Evolutionary conservation across 305 asterid species (phyloP).

Genomic region (Euphrasia arctica): DNA sequence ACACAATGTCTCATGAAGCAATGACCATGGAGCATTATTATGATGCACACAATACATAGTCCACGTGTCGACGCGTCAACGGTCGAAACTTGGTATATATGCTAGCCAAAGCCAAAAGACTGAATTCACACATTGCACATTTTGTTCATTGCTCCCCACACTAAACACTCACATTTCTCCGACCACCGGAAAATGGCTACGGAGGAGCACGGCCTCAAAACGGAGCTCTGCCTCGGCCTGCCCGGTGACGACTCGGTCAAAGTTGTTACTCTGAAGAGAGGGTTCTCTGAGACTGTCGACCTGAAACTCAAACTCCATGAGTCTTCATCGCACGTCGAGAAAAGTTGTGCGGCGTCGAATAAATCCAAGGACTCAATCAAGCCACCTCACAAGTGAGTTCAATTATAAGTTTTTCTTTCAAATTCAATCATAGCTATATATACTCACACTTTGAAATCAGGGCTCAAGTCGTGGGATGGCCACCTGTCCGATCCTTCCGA

Average conservation of each 20-base stretch:
- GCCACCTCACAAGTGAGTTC: conserved; percentile 81
- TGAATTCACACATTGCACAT: neutral
- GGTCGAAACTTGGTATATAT: conserved; percentile 29
- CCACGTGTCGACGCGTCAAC: conserved; percentile 37
- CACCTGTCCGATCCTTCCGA: conserved; percentile 84
- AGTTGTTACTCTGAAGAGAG: conserved; percentile 60
- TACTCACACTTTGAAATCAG: conserved; percentile 26
- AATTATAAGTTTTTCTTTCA: neutral
- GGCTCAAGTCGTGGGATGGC: conserved; percentile 98
- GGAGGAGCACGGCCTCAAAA: conserved; percentile 7
- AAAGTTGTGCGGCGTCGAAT: conserved; percentile 35
- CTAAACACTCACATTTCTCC: neutral
- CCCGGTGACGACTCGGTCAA: conserved; percentile 46
- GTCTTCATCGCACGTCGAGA: conserved; percentile 46
- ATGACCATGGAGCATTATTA: too few species aligned
- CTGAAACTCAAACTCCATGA: conserved; percentile 70
- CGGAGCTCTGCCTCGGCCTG: conserved; percentile 88
- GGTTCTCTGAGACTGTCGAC: conserved; percentile 84
- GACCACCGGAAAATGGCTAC: too few species aligned
- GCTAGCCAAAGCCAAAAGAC: conserved; percentile 18
- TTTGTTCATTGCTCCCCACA: conserved; percentile 9
- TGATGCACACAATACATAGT: too few species aligned
- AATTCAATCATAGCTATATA: too few species aligned
- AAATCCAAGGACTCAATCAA: conserved; percentile 48
- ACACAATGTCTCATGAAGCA: too few species aligned